These are phyloP conservation scores for Microsporum canis DNA, from an alignment of 2,329 filamentous ascomycete species.

Conservation along the genomic window DNA sequence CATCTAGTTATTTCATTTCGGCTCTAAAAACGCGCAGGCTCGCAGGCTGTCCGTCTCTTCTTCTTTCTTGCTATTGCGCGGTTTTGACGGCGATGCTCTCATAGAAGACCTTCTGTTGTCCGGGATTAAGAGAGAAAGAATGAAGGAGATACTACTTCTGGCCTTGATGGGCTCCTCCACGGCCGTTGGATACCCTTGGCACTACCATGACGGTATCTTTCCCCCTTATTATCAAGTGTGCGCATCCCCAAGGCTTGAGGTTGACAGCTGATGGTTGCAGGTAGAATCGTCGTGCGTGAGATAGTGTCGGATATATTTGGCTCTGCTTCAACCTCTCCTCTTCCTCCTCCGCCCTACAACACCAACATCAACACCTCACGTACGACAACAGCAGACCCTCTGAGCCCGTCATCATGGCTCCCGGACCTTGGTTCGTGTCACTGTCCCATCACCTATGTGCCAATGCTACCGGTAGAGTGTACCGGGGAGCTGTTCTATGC, in stretches of 20 bases:
- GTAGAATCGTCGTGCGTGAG: neutral
- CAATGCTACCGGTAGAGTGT: neutral
- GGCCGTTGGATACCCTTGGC: neutral
- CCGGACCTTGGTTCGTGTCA: neutral
- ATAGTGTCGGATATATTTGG: neutral
- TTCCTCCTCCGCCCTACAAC: neutral
- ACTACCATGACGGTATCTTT: neutral
- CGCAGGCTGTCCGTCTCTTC: too few relatives aligned
- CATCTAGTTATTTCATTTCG: too few relatives aligned
- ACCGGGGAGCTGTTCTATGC: neutral
- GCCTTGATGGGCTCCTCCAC: neutral
- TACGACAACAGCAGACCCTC: neutral
- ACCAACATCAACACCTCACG: neutral
- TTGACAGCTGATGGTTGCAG: neutral
- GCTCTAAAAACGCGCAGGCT: neutral
- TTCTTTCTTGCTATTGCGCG: neutral
- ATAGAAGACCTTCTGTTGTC: neutral
- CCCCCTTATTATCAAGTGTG: neutral
- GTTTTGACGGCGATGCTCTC: neutral
- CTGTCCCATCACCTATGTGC: neutral
- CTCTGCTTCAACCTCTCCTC: neutral
- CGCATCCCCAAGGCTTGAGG: neutral
- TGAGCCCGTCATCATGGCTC: neutral
- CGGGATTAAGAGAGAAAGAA: neutral
- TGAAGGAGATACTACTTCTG: conserved; percentile 1